phyloP scores from a whole-genome alignment of 1,284 basidiomycete genomes.

The Schizopora paradoxa region DNA sequence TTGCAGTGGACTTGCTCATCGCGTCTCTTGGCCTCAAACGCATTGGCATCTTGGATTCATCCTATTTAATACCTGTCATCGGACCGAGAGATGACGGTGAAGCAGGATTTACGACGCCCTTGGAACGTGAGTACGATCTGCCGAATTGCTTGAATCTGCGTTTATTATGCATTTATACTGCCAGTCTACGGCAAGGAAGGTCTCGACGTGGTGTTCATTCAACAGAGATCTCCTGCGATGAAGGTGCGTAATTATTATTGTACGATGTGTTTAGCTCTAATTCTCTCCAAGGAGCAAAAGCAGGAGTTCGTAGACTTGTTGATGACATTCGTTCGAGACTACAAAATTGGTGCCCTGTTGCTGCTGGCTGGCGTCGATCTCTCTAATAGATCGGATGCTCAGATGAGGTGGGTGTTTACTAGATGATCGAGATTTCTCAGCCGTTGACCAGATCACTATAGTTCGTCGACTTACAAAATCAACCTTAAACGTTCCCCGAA shows the following conservation, averaged over 20 bases:
- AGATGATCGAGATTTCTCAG: too few species aligned
- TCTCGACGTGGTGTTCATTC: conserved; percentile 50
- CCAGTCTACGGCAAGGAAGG: conserved; percentile 59
- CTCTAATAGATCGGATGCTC: conserved; percentile 65
- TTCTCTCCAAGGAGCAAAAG: conserved; percentile 50
- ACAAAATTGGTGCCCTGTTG: conserved; percentile 46
- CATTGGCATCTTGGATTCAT: conserved; percentile 57
- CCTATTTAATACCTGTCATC: conserved; percentile 60
- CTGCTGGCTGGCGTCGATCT: conserved; percentile 72
- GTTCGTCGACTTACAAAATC: conserved; percentile 57
- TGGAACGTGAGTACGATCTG: conserved; percentile 55
- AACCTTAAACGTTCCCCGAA: conserved; percentile 36
- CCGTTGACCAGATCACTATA: too few species aligned
- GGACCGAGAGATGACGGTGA: conserved; percentile 57
- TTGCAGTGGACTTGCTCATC: conserved; percentile 70
- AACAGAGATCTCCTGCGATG: conserved; percentile 72
- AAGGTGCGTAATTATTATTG: conserved; percentile 43
- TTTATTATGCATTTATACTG: background rate
- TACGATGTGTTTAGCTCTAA: conserved; percentile 8
- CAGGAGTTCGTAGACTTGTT: conserved; percentile 58
- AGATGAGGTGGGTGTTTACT: conserved; percentile 57
- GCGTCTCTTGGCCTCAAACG: conserved; percentile 53
- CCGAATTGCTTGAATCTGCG: conserved; percentile 2
- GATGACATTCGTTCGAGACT: conserved; percentile 46
- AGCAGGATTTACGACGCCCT: conserved; percentile 59